Conservation (phyloP, 2,329 filamentous ascomycete genomes). For the Rhynchosporium graminicola region DNA sequence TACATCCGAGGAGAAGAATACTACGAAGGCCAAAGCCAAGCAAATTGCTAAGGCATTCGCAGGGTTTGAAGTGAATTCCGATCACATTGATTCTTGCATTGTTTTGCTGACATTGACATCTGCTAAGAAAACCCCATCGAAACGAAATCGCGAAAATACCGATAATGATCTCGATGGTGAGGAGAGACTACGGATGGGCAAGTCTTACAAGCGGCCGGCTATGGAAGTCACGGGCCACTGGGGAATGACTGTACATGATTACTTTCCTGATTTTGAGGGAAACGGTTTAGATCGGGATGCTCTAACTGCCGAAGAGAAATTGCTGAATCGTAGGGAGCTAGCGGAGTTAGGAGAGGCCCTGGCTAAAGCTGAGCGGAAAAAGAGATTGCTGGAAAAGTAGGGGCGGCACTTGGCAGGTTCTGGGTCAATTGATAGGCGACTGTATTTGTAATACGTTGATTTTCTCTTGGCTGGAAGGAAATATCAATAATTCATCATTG, state of each 20-base stretch:
- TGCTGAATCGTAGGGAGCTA: conserved; percentile 21
- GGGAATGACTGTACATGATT: conserved; percentile 24
- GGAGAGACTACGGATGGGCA: conserved; percentile 25
- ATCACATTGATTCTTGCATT: neutral
- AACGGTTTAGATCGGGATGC: conserved; percentile 1
- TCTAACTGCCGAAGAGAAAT: conserved; percentile 17
- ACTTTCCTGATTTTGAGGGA: conserved; percentile 21
- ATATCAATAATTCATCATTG: neutral
- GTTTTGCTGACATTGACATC: neutral
- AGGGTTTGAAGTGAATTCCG: conserved; percentile 13
- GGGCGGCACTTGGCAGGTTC: neutral
- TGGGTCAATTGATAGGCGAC: neutral
- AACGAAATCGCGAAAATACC: conserved; percentile 18
- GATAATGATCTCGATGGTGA: conserved; percentile 32
- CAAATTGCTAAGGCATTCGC: conserved; percentile 17
- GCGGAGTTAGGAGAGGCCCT: conserved; percentile 21
- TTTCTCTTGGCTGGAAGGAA: neutral
- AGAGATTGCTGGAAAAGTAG: conserved; percentile 12
- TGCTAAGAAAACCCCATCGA: conserved; percentile 9
- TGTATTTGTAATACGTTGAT: conserved; percentile 4
- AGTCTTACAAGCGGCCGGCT: conserved; percentile 9
- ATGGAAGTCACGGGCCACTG: conserved; percentile 22
- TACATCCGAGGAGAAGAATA: conserved; percentile 21
- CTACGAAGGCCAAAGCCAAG: conserved; percentile 3
- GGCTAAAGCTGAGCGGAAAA: conserved; percentile 13